Evolutionary conservation across 2,329 filamentous ascomycete genomes (phyloP), one percentile per base, ranked within the genome.

Genomic region (Colletotrichum sp.): DNA sequence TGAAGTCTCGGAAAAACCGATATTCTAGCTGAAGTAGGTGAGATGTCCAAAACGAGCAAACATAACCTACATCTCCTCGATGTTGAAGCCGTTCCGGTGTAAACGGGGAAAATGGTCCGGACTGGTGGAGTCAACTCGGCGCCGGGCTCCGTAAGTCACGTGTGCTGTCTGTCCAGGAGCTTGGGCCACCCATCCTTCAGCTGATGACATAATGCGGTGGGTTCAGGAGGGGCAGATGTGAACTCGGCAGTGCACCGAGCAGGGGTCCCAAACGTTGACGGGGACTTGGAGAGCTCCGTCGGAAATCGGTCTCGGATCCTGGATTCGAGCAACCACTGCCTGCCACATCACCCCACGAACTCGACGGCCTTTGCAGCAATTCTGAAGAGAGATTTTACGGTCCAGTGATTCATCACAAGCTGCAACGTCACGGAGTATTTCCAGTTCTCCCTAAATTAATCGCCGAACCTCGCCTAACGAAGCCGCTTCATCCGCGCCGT

Each of bases 261-360:
- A 30, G 28, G 15, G 32, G 32, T 36, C 34, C 61, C 60, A 27
- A 64, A 64, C 59, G 27, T 66, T 39, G 68, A 55, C 68, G 68
- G 72, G 61, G 15, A 36, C 68, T 67, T 71, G 72, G 72, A 75
- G 72, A 75, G 72, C 72, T 72, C 72, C 72, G 72, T 36, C 36
- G 52, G 61, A 70, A 27, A 61, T 63, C 55, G 25, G 25, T 30
- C 15, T 48, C 25, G 34, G 25, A 27, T 25, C 2, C 36, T 64
- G 61, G 63, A 68, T 4, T 39, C 27, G 44, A 71, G 64, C 39
- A 55, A 48, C 67, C 16, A 52, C 2, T 52, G 44, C 44, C 44
- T 48, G 2, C 6, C 44, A 61, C 57, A 13, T 36, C 64, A 59
- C 19, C 44, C 66, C 30, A 34, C 44, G 27, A 34, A 39, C 5